A percentile compares a stretch with the other conserved stretches of the same genome.
These are phyloP conservation scores for Solanum habrochaites DNA, from an alignment of 257 asterid genomes.

Conservation along the genomic window DNA sequence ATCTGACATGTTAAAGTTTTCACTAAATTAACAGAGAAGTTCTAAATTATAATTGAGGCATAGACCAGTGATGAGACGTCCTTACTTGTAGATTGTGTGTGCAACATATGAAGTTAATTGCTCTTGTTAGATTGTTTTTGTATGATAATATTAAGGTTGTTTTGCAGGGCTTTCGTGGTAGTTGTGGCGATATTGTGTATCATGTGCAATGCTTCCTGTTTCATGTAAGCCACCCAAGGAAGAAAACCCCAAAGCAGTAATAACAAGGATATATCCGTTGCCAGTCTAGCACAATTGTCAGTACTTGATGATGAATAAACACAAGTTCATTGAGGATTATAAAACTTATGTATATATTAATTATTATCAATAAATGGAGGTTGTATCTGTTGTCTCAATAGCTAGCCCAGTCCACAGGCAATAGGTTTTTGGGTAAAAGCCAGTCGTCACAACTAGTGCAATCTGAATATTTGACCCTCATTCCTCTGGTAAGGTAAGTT, in stretches of 20 bases:
- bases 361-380: not conserved
- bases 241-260: not conserved
- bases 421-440: not conserved
- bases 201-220: conserved; percentile 38
- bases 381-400: not conserved
- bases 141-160: not conserved
- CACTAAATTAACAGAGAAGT: not conserved
- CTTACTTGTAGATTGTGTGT: not conserved
- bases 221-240: conserved; percentile 29
- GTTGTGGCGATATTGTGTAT: conserved; percentile 23
- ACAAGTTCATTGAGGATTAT: not conserved
- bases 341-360: not conserved
- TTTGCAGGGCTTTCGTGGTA: conserved; percentile 40
- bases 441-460: not conserved
- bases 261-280: not conserved
- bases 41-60: not conserved
- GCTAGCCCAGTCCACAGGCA: not conserved
- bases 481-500: not conserved
- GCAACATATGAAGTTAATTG: not conserved
- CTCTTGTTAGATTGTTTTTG: not conserved
- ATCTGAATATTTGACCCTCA: not conserved
- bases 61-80: too few species aligned
- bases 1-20: not conserved
- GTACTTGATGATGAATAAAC: not conserved
- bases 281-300: not conserved